These are phyloP conservation scores for Tylopilus subfusipes DNA, from an alignment of 768 basidiomycete species.

Conservation along the genomic window DNA sequence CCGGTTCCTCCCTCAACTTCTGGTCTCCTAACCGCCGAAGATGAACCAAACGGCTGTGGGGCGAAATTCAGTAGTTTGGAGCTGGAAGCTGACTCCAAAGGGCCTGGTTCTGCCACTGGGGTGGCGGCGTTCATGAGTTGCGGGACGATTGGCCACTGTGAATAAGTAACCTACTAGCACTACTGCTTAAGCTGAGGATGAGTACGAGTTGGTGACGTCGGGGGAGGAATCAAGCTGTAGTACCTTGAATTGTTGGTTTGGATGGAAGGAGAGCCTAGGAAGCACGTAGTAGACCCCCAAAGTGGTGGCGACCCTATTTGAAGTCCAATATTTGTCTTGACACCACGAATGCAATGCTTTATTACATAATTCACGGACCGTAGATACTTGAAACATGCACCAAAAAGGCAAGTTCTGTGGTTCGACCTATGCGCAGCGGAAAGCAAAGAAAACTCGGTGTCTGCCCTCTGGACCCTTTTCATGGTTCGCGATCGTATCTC, in stretches of 20 bases:
- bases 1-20: neutral
- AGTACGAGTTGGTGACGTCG: neutral
- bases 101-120: conserved; percentile 11
- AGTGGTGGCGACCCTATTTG: conserved; percentile 7
- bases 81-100: neutral
- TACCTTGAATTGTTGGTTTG: conserved; percentile 3
- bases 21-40: conserved; percentile 14
- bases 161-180: conserved; percentile 8
- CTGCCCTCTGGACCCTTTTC: neutral
- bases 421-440: neutral
- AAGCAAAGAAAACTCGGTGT: neutral
- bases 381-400: neutral
- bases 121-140: conserved; percentile 15
- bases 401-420: conserved; percentile 12
- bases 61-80: conserved; percentile 9
- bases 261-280: neutral
- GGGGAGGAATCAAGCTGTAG: neutral
- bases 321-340: neutral
- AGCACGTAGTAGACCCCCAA: neutral
- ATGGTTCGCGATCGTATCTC: neutral
- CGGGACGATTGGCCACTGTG: neutral
- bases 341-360: neutral
- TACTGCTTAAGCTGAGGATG: neutral
- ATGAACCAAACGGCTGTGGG: conserved; percentile 2
- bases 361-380: neutral